phyloP scores from a whole-genome alignment of 345 rosid species.

The Rhodamnia rubescens region DNA sequence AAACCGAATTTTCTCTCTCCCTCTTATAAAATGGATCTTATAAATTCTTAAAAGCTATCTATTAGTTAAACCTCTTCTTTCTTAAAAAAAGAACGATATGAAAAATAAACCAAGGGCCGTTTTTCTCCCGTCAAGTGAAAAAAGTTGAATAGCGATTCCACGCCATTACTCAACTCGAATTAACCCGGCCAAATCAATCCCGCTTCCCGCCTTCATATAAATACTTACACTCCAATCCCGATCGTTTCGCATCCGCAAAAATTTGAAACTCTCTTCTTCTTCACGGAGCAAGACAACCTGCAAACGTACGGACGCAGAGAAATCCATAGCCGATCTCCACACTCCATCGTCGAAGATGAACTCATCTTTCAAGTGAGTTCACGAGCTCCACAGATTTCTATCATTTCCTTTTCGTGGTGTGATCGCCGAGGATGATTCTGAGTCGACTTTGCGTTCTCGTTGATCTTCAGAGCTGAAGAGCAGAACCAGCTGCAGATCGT shows the following conservation, averaged over 20 bases:
- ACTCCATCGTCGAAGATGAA: not conserved
- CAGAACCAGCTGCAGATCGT: slow-evolving; percentile 5
- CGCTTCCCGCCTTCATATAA: not conserved
- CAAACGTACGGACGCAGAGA: slow-evolving; percentile 15
- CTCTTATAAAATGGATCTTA: not conserved
- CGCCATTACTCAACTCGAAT: not conserved
- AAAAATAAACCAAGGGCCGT: no score
- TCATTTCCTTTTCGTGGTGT: not conserved
- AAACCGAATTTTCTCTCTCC: no score
- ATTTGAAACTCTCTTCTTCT: not conserved
- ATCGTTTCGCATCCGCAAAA: not conserved
- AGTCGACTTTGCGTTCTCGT: not conserved
- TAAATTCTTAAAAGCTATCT: not conserved
- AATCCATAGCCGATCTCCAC: not conserved
- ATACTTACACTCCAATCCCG: not conserved
- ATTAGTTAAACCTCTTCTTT: not conserved
- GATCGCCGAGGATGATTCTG: not conserved
- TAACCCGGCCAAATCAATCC: not conserved
- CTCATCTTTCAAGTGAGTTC: not conserved
- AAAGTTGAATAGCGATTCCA: not conserved
- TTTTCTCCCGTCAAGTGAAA: not conserved
- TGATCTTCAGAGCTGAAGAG: not conserved
- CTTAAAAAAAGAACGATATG: no score
- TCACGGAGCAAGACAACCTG: not conserved
- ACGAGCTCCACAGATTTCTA: not conserved